Base-by-base conservation (phyloP, 345 rosid species). In the Noccaea caerulescens region DNA sequence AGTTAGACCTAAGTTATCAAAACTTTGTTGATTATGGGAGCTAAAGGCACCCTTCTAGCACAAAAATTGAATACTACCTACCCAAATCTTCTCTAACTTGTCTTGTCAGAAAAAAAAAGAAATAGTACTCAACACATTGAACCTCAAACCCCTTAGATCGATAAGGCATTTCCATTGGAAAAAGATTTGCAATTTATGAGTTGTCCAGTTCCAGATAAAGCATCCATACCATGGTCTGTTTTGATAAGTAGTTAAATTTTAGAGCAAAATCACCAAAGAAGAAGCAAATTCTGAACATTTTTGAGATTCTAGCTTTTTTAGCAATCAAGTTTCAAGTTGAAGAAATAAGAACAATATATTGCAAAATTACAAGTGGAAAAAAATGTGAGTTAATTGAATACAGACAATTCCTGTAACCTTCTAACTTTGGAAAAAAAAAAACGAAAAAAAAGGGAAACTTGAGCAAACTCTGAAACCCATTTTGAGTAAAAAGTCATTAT, bases 181-280 rank as follows among this genome's bases (percentile, higher is more conserved):
- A 46, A 57, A 73, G 67, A 39, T 18, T 42, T 59, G n/a, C 63
- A 54, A n/a, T 62, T 72, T 53, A 9, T 45, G 18, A 63, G 30
- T 20, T 54, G n/a, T 30, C 2, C 18, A 16, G 63, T 54, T 63
- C 7, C 30, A 53, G 14, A 54, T 39, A n/a, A 65, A 58, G 49
- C 20, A 58, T 41, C 9, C 38, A 18, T 16, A 16, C 18, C 18
- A 53, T 52, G 41, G 20, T 44, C 20, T 33, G 12, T 12, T 55
- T 23, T 23, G 7, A 1, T 39, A 41, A 52, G 18, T 25, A 8
- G 12, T 39, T 51, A 9, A 39, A 25, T 4, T 13, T 11, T 42
- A 42, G 11, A 41, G 11, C 10, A 2, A 8, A 46, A 7, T 8
- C 23, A 32, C 41, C n/a, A 33, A 8, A 53, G n/a, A 20, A 36